These are phyloP conservation scores for Juglanconis juglandina DNA, from an alignment of 2,329 filamentous ascomycete species.

Conservation along the genomic window DNA sequence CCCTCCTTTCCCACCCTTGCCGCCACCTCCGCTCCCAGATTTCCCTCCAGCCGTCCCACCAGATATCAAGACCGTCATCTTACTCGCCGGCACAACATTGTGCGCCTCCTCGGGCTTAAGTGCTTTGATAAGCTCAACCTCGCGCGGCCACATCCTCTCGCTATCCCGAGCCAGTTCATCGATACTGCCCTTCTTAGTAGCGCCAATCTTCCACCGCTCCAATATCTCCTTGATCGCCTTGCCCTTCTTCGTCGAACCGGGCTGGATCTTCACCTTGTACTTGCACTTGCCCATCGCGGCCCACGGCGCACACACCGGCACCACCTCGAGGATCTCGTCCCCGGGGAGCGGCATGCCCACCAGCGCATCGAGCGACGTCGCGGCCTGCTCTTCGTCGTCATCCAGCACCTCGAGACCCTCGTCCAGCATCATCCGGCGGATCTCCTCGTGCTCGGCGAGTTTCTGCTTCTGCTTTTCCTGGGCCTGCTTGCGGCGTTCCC, in stretches of 20 bases:
- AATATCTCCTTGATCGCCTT: constrained; percentile 90
- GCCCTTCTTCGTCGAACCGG: constrained; percentile 84
- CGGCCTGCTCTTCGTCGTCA: constrained; percentile 53
- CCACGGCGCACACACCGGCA: constrained; percentile 65
- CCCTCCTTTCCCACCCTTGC: constrained; percentile 33
- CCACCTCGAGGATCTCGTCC: constrained; percentile 72
- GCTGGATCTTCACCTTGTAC: constrained; percentile 94
- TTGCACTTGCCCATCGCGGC: constrained; percentile 67
- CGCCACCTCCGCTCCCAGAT: constrained; percentile 39
- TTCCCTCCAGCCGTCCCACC: constrained; percentile 48
- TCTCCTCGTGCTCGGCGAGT: constrained; percentile 73
- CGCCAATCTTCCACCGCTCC: constrained; percentile 71
- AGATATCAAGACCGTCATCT: constrained; percentile 73
- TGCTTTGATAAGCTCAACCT: constrained; percentile 78
- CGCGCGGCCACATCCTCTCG: constrained; percentile 79
- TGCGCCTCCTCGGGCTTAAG: constrained; percentile 81
- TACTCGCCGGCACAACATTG: constrained; percentile 75
- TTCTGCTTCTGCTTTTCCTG: constrained; percentile 74
- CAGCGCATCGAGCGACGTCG: constrained; percentile 63
- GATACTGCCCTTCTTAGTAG: constrained; percentile 53
- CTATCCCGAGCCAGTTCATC: constrained; percentile 60
- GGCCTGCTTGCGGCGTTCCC: constrained; percentile 73
- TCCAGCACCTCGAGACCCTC: constrained; percentile 59
- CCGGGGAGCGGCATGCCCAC: constrained; percentile 75
- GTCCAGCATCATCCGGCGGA: constrained; percentile 57